These are phyloP conservation scores for Panaeolus cyanescens DNA, from an alignment of 768 basidiomycete species.

Conservation along the genomic window DNA sequence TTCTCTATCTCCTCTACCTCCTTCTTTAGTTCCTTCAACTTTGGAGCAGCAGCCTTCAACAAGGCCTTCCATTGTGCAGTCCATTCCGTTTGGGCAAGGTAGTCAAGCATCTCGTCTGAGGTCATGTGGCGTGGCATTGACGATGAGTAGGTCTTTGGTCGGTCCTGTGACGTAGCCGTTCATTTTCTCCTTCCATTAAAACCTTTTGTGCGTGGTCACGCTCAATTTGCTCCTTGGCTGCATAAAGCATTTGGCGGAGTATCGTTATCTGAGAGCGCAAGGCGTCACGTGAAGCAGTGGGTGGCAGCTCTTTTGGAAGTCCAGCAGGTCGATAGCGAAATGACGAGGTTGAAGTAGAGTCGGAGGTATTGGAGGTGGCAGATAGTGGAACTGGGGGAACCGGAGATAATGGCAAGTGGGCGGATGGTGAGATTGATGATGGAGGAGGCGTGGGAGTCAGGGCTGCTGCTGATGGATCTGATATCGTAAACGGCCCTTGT, in stretches of 20 bases:
- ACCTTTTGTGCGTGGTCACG: constrained; percentile 20
- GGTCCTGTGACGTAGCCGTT: constrained; percentile 17
- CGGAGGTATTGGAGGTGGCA: neutral
- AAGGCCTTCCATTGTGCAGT: constrained; percentile 6
- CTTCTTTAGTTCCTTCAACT: constrained; percentile 9
- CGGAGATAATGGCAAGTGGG: too few species aligned
- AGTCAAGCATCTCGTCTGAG: constrained; percentile 12
- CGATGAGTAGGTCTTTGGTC: constrained; percentile 12
- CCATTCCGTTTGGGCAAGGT: constrained; percentile 13
- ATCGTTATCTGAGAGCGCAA: constrained; percentile 10
- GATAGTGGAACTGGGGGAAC: too few species aligned
- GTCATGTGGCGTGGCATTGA: constrained; percentile 24
- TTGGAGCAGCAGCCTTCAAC: constrained; percentile 1
- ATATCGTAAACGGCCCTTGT: neutral
- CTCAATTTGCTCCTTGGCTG: constrained; percentile 18
- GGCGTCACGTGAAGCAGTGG: constrained; percentile 6
- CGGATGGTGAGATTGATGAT: neutral
- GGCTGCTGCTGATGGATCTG: neutral
- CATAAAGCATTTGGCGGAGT: constrained; percentile 12
- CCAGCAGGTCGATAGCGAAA: neutral
- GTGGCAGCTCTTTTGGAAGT: neutral
- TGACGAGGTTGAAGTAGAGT: neutral
- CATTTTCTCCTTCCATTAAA: constrained; percentile 32
- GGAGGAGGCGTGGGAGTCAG: neutral
- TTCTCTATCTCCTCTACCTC: constrained; percentile 7